Conservation (phyloP, 2,329 filamentous ascomycete genomes). For the Cladobotryum protrusum region DNA sequence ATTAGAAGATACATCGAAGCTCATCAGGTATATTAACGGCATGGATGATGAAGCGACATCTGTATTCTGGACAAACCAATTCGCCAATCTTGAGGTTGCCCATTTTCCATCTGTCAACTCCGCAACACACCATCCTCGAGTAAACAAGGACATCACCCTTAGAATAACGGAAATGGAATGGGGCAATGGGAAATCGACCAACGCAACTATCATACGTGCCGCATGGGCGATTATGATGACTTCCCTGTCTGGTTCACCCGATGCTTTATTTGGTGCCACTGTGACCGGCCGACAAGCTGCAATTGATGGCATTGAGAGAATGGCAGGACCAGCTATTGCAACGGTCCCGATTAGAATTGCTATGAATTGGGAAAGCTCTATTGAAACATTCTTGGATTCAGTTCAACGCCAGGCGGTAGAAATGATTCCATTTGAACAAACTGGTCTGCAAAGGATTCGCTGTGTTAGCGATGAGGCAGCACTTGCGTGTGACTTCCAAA, state of each 20-base stretch:
- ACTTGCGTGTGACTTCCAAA: constrained; percentile 21
- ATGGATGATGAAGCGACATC: background rate
- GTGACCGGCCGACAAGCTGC: constrained; percentile 24
- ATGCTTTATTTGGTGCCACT: constrained; percentile 22
- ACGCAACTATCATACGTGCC: constrained; percentile 18
- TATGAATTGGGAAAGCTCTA: constrained; percentile 6
- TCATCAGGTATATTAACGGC: constrained; percentile 11
- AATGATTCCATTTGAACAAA: constrained; percentile 15
- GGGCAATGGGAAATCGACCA: background rate
- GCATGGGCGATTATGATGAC: constrained; percentile 22
- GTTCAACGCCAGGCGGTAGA: constrained; percentile 3
- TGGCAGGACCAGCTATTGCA: constrained; percentile 25
- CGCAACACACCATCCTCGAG: no score
- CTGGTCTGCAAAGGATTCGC: constrained; percentile 17
- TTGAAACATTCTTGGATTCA: constrained; percentile 15
- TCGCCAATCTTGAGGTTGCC: background rate
- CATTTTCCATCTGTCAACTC: constrained; percentile 1
- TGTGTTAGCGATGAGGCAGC: constrained; percentile 13
- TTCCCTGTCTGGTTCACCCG: constrained; percentile 14
- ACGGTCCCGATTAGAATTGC: constrained; percentile 23
- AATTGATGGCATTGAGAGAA: constrained; percentile 20
- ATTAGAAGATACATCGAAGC: no score
- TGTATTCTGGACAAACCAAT: constrained; percentile 5
- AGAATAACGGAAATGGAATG: no score
- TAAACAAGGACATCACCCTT: no score